Evolutionary conservation across 805 yeast species (phyloP).

Genomic region (Ogataea ramenticola): DNA sequence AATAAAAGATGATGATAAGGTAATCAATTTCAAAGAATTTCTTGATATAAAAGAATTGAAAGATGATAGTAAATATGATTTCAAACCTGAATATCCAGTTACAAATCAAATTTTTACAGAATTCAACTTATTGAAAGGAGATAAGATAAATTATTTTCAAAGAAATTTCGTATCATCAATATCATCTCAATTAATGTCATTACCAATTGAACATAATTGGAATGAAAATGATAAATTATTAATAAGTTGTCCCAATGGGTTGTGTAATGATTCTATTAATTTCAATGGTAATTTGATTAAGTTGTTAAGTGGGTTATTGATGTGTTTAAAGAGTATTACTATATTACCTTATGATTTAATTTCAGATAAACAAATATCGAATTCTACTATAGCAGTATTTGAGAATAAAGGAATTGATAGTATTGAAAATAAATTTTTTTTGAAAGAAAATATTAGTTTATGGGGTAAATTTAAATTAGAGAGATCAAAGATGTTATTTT

Average conservation of each 20-base stretch:
- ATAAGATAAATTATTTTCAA: slow-evolving; percentile 18
- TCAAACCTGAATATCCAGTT: slow-evolving; percentile 2
- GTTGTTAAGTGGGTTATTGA: slow-evolving; percentile 31
- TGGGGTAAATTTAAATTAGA: slow-evolving; percentile 5
- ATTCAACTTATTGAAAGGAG: neutral
- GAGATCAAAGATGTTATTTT: slow-evolving; percentile 34
- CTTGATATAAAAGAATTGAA: neutral
- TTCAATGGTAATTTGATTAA: slow-evolving; percentile 24
- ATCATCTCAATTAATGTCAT: slow-evolving; percentile 27
- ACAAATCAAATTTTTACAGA: slow-evolving; percentile 15
- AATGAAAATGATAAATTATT: slow-evolving; percentile 16
- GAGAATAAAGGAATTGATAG: slow-evolving; percentile 19
- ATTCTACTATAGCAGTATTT: slow-evolving; percentile 28
- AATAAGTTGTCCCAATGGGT: slow-evolving; percentile 10
- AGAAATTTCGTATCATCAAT: slow-evolving; percentile 28
- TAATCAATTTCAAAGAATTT: slow-evolving; percentile 15
- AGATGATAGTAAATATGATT: neutral
- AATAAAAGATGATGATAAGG: slow-evolving; percentile 23
- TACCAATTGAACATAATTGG: slow-evolving; percentile 23
- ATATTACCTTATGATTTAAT: no score
- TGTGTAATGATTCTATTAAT: slow-evolving; percentile 2
- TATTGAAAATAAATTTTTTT: no score
- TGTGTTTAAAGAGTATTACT: slow-evolving; percentile 22
- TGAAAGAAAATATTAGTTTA: no score
- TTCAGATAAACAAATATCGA: no score